Base-by-base conservation (phyloP, 225 moss, liverwort and hornwort species). In the Lunularia cruciata region DNA sequence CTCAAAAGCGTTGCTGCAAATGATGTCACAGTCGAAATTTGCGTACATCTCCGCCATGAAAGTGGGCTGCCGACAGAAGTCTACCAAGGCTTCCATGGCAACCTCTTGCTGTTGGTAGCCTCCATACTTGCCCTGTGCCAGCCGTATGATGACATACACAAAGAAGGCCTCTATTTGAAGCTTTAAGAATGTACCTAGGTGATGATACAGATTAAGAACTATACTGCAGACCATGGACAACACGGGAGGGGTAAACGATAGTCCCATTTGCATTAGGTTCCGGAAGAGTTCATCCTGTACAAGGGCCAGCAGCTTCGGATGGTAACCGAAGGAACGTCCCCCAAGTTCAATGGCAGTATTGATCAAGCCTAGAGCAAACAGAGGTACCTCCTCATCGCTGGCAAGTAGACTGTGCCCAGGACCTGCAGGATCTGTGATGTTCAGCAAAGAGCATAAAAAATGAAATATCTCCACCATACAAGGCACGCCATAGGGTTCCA, bases 31-130 rank as follows among this genome's bases (percentile, higher is more conserved):
- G 81, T 98, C 98, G 60, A 93, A 93, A 73, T 98, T 98, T 37
- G 93, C 75, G 65, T 98, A 98, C 98, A 98, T 98, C 81, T 98
- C 98, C 46, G 93, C 91, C 98, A 98, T 98, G 73, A 93, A 98
- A 4, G 91, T 83, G 59, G 91, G 78, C 82, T 98, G 98, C 60
- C 98, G 88, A 65, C 98, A 98, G 42, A 98, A 98, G 73, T 98
- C 98, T 60, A 98, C 98, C 79, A 98, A 75, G 22, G 98, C 93
- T 82, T 98, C 98, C 98, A 93, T 93, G 59, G 98, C 98, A 73
- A 98, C 98, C 85, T 98, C 98, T 72, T 98, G 98, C 80, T 98
- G 93, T 77, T 98, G 98, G 77, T 98, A 91, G 22, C 93, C 98
- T 60, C 93, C 91, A 71, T 85, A 79, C 84, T 91, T 98, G 72